A percentile compares a stretch with the other conserved stretches of the same genome.
Evolutionary conservation across 768 basidiomycete species (phyloP).

Genomic region (Mycena alexandri): DNA sequence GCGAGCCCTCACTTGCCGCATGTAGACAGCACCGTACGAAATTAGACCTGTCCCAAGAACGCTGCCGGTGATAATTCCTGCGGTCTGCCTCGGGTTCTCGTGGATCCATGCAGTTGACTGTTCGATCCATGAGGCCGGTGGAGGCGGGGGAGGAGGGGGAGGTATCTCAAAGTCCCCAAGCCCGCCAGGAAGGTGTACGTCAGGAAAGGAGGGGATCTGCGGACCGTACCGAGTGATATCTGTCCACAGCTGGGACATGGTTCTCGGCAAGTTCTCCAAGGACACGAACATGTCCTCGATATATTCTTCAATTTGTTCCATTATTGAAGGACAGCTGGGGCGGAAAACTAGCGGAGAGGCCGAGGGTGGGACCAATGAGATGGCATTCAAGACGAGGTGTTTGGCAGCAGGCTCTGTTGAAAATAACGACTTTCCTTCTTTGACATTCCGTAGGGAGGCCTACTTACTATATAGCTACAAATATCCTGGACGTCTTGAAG

Average conservation of each 20-base stretch:
- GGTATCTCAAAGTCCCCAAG: slow-evolving; percentile 83
- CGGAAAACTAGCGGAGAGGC: not conserved
- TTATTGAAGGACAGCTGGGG: slow-evolving; percentile 28
- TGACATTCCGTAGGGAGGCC: too few relatives aligned
- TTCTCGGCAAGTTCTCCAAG: slow-evolving; percentile 73
- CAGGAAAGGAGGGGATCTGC: slow-evolving; percentile 65
- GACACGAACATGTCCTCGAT: slow-evolving; percentile 56
- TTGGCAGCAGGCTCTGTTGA: not conserved
- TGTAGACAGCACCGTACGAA: slow-evolving; percentile 60
- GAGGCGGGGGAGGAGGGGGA: slow-evolving; percentile 71
- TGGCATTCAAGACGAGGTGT: not conserved
- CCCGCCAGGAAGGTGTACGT: slow-evolving; percentile 64
- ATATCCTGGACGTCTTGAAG: not conserved
- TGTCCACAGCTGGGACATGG: slow-evolving; percentile 73
- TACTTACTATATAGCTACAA: too few relatives aligned
- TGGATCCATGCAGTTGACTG: slow-evolving; percentile 64
- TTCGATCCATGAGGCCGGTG: slow-evolving; percentile 60
- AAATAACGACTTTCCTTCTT: too few relatives aligned
- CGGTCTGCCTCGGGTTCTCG: slow-evolving; percentile 72
- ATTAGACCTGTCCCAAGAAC: slow-evolving; percentile 70
- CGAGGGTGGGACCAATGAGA: not conserved
- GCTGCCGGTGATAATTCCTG: slow-evolving; percentile 66
- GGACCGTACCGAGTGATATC: slow-evolving; percentile 89
- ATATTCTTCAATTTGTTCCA: slow-evolving; percentile 81
- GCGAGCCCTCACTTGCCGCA: slow-evolving; percentile 49